These are phyloP conservation scores for Coniella vitis DNA, from an alignment of 2,329 filamentous ascomycete species.

Conservation along the genomic window DNA sequence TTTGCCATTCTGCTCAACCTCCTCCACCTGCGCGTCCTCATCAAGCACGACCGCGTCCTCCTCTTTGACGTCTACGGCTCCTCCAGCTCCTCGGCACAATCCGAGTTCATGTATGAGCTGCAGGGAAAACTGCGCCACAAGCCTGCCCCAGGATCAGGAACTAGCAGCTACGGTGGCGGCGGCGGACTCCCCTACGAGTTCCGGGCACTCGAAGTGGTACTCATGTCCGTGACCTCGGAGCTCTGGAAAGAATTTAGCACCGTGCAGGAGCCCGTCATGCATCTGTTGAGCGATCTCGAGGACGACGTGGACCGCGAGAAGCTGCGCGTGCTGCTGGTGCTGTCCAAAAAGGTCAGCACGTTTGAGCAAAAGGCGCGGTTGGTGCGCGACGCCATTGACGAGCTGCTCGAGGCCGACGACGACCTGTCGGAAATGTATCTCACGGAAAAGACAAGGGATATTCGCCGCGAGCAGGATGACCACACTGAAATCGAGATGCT, in stretches of 20 bases:
- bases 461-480: conserved; percentile 69
- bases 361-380: conserved; percentile 96
- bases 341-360: conserved; percentile 91
- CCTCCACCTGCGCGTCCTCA: conserved; percentile 90
- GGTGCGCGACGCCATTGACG: conserved; percentile 90
- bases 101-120: conserved; percentile 94
- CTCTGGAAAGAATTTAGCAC: conserved; percentile 92
- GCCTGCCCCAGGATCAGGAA: conserved; percentile 33
- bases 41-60: conserved; percentile 86
- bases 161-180: conserved; percentile 24
- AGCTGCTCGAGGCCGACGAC: conserved; percentile 91
- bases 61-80: conserved; percentile 96
- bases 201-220: conserved; percentile 85
- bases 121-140: conserved; percentile 89
- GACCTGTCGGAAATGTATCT: conserved; percentile 94
- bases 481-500: conserved; percentile 97
- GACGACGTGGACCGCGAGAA: conserved; percentile 96
- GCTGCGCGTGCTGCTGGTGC: conserved; percentile 79
- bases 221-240: conserved; percentile 87
- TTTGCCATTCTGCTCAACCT: conserved; percentile 92
- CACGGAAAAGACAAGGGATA: conserved; percentile 74
- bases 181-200: conserved; percentile 86
- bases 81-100: conserved; percentile 90
- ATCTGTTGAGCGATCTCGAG: conserved; percentile 82
- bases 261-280: conserved; percentile 85